These are phyloP conservation scores for Canna indica DNA, from an alignment of 176 grass and related monocot species.

Conservation along the genomic window DNA sequence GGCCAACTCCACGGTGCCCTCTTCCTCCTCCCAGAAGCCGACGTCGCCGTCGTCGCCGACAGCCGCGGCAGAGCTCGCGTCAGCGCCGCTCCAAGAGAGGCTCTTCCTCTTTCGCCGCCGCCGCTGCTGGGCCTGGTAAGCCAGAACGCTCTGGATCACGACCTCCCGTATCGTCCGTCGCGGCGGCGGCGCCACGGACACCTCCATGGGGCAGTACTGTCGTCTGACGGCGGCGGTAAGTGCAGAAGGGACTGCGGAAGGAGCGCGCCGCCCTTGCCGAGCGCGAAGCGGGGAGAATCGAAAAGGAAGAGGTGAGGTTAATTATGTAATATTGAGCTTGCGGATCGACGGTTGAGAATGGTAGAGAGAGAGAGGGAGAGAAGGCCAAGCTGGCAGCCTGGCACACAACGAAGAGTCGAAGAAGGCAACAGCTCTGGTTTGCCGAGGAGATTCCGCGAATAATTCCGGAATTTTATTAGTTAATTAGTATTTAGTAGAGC, in stretches of 20 bases:
- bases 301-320: no score
- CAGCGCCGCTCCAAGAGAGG: conserved; percentile 51
- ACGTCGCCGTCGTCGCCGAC: conserved; percentile 55
- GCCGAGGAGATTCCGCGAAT: no score
- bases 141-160: conserved; percentile 66
- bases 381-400: no score
- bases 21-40: conserved; percentile 81
- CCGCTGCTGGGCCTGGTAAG: conserved; percentile 61
- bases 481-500: no score
- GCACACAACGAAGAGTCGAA: no score
- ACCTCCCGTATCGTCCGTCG: conserved; percentile 68
- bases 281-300: no score
- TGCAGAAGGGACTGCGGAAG: neutral
- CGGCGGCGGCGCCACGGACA: conserved; percentile 52
- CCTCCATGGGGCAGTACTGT: conserved; percentile 27
- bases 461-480: no score
- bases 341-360: no score
- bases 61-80: conserved; percentile 25
- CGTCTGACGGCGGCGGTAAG: neutral
- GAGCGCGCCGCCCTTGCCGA: no score
- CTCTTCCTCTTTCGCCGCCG: conserved; percentile 39
- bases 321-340: no score
- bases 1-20: conserved; percentile 80
- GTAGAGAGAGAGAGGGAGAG: no score
- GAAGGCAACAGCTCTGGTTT: no score